Evolutionary conservation across 2,329 filamentous ascomycete genomes (phyloP).

Genomic region (Aspergillus niger): DNA sequence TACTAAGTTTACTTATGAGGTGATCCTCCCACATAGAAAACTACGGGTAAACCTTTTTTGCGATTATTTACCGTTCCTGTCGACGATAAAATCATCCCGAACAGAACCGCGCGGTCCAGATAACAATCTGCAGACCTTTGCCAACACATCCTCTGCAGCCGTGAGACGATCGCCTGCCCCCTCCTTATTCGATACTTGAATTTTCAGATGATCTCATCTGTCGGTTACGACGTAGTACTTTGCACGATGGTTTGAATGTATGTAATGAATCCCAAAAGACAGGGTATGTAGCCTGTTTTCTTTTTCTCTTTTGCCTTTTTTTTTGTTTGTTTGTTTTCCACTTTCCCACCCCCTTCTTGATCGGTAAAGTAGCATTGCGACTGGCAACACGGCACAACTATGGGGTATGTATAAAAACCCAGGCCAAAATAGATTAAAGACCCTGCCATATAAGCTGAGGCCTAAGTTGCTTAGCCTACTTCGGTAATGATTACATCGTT

Average conservation of each 20-base stretch:
- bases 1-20: too few relatives aligned
- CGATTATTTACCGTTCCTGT: background rate
- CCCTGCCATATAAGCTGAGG: background rate
- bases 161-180: conserved; percentile 13
- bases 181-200: background rate
- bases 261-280: background rate
- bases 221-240: conserved; percentile 1
- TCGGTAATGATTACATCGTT: background rate
- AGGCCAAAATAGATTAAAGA: background rate
- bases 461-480: background rate
- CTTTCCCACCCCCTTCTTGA: too few relatives aligned
- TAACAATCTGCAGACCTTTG: conserved; percentile 28
- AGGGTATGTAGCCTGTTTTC: conserved; percentile 13
- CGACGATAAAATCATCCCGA: background rate
- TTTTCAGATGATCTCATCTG: conserved; percentile 12
- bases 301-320: background rate
- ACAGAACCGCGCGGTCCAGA: conserved; percentile 16
- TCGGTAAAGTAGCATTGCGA: too few relatives aligned
- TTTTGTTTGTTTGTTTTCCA: background rate
- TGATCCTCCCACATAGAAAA: too few relatives aligned
- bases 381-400: background rate
- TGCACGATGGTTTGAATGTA: background rate
- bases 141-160: conserved; percentile 31
- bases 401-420: background rate
- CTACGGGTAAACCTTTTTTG: too few relatives aligned